These are phyloP conservation scores for Termitomyces sp. DNA, from an alignment of 768 basidiomycete genomes.

Conservation along the genomic window DNA sequence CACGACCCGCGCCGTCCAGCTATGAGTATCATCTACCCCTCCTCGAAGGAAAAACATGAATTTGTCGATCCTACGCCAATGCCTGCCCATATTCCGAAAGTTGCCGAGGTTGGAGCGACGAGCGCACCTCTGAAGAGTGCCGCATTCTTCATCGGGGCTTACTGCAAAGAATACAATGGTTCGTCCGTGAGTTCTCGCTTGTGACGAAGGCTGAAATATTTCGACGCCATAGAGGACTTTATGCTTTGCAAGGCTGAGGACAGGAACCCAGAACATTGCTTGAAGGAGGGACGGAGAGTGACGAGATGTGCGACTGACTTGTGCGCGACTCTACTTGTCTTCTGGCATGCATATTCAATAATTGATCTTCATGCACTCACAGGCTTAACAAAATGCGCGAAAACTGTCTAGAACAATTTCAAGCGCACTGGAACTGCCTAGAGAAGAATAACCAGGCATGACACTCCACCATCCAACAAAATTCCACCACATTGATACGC, in stretches of 20 bases:
- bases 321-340: constrained; percentile 44
- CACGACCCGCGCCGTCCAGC: constrained; percentile 18
- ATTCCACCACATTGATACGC: background rate
- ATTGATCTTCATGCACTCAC: background rate
- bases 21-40: constrained; percentile 51
- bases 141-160: constrained; percentile 92
- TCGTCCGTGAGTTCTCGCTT: constrained; percentile 20
- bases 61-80: constrained; percentile 65
- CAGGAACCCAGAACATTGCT: constrained; percentile 84
- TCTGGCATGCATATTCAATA: background rate
- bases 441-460: constrained; percentile 92
- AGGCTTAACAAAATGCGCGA: constrained; percentile 94
- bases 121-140: constrained; percentile 95
- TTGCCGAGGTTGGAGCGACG: constrained; percentile 83
- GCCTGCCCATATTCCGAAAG: constrained; percentile 62
- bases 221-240: constrained; percentile 27
- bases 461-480: constrained; percentile 6
- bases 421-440: constrained; percentile 91
- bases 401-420: constrained; percentile 82
- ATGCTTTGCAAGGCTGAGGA: constrained; percentile 98
- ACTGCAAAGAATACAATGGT: constrained; percentile 98
- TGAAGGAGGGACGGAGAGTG: constrained; percentile 93
- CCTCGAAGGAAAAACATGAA: constrained; percentile 39
- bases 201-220: background rate
- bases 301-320: constrained; percentile 93